Base-by-base conservation (phyloP, 1,284 basidiomycete species). In the Malassezia pachydermatis region DNA sequence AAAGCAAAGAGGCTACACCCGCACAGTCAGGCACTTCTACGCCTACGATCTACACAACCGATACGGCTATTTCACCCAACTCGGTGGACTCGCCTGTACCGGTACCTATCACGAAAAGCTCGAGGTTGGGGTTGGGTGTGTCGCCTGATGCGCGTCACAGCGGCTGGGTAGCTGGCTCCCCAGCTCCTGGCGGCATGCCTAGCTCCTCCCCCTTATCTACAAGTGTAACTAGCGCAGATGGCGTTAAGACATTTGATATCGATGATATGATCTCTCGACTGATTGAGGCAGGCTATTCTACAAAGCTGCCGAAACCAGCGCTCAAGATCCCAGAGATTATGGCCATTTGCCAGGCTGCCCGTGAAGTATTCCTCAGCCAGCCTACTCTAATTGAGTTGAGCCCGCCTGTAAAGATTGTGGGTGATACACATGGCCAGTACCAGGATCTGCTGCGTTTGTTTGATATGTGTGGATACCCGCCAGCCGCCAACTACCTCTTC, bases 381-480 rank as follows among this genome's bases (percentile, higher is more conserved):
- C 94, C 94, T 8, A 96, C 94, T 1, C 81, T 99, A 54, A 86
- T 99, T 70, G 94, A 99, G 75, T 80, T 99, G 41, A 88, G 86
- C 19, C 94, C 94, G 7, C 92, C 94, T 9, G 94, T 98, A 65
- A 99, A 98, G 79, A 96, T 99, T 59, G 92, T 98, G 13, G 94
- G 94, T 24, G 94, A 99, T 74, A 90, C 96, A 3, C 94, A 99
- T 72, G 94, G 94, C 4, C 90, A 95, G 75, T 99, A 96, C 74
- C 88, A 87, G 52, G 94, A 99, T 77, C 81, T 99, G 66, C 92
- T 98, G 63, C 83, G 94, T 46, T 76, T 99, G 51, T 99, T 99
- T 70, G 94, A 98, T 74, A 96, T 96, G 90, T 96, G 94, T 67
- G 94, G 94, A 11, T 99, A 96, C 75, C 94, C 94, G 19, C 94